These are phyloP conservation scores for Penicillium ucsense DNA, from an alignment of 495 filamentous ascomycete genomes.

Conservation along the genomic window DNA sequence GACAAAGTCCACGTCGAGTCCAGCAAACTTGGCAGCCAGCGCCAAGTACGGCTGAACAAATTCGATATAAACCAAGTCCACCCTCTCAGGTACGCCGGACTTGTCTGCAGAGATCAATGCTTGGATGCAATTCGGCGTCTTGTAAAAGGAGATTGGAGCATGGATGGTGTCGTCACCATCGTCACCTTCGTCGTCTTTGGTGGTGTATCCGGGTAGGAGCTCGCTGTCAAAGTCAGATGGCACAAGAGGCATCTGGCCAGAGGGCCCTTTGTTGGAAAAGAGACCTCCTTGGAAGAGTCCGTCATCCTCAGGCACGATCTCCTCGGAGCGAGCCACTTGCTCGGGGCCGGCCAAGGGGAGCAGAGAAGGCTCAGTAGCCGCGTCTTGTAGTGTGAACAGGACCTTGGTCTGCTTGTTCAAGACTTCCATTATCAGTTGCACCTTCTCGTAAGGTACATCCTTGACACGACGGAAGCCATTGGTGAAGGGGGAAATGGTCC, in stretches of 20 bases:
- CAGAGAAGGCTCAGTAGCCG: constrained; percentile 2
- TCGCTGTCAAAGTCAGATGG: constrained; percentile 7
- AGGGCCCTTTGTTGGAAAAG: neutral
- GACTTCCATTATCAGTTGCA: constrained; percentile 56
- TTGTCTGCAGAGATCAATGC: constrained; percentile 45
- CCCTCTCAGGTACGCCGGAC: constrained; percentile 44
- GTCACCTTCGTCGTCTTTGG: constrained; percentile 69
- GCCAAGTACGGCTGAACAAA: constrained; percentile 78
- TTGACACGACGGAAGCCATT: constrained; percentile 69
- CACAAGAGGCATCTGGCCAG: constrained; percentile 20
- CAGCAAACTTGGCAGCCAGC: constrained; percentile 58
- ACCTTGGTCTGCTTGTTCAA: constrained; percentile 65
- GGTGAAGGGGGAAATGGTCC: constrained; percentile 79
- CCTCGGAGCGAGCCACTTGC: constrained; percentile 15
- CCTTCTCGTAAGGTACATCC: constrained; percentile 67
- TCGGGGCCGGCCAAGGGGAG: constrained; percentile 30
- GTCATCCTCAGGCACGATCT: constrained; percentile 5
- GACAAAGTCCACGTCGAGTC: constrained; percentile 46
- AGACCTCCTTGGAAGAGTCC: neutral
- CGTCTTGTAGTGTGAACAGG: constrained; percentile 18
- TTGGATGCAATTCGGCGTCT: constrained; percentile 75
- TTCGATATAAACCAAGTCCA: constrained; percentile 85
- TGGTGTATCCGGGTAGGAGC: constrained; percentile 76
- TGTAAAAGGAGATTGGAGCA: constrained; percentile 59
- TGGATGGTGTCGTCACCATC: constrained; percentile 92